These are phyloP conservation scores for Penicillium corylophilum DNA, from an alignment of 2,329 filamentous ascomycete species.

Conservation along the genomic window DNA sequence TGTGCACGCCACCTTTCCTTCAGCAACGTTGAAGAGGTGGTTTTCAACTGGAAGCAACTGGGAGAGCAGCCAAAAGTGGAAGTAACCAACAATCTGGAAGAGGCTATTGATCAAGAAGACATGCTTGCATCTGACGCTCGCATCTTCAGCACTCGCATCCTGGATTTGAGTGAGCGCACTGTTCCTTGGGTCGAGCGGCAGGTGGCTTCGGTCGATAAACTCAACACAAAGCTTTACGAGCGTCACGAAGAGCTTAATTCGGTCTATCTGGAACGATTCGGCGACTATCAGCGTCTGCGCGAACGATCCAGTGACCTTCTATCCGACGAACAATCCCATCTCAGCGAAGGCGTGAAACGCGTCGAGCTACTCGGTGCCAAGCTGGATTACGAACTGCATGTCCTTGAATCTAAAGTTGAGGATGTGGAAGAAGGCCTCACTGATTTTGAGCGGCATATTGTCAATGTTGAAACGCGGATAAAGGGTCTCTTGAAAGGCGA, in stretches of 20 bases:
- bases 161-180: conserved; percentile 37
- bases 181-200: conserved; percentile 46
- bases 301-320: conserved; percentile 68
- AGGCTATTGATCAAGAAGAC: conserved; percentile 42
- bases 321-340: conserved; percentile 63
- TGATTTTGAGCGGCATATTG: conserved; percentile 77
- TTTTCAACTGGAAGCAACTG: conserved; percentile 38
- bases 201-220: conserved; percentile 49
- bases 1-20: conserved; percentile 48
- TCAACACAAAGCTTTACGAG: conserved; percentile 62
- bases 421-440: conserved; percentile 82
- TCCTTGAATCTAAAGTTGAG: conserved; percentile 73
- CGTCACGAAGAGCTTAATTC: conserved; percentile 66
- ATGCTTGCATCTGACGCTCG: conserved; percentile 38
- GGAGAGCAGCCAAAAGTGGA: conserved; percentile 25
- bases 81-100: conserved; percentile 41
- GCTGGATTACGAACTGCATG: conserved; percentile 86
- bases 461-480: conserved; percentile 66
- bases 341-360: conserved; percentile 72
- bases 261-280: conserved; percentile 68
- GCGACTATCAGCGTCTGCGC: conserved; percentile 67
- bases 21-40: conserved; percentile 48
- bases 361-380: conserved; percentile 79
- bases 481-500: conserved; percentile 63
- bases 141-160: conserved; percentile 37